Conservation (phyloP, 2,329 filamentous ascomycete species). For the Chaetomiaceae sp. region DNA sequence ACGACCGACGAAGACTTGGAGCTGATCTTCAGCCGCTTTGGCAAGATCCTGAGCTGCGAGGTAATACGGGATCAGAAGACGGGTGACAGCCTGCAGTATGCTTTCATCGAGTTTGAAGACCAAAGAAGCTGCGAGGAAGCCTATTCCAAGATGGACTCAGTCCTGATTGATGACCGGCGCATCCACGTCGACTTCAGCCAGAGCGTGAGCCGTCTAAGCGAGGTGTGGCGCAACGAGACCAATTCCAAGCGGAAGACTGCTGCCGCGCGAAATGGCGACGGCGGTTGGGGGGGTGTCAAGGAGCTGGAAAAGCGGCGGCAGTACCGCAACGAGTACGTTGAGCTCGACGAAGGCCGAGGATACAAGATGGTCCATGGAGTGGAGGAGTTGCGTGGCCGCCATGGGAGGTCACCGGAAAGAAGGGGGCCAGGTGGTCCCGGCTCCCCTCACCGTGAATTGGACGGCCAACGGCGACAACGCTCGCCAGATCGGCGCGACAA, state of each 20-base stretch:
- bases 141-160: slow-evolving; percentile 98
- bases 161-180: slow-evolving; percentile 91
- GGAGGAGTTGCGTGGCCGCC: slow-evolving; percentile 54
- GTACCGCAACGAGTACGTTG: slow-evolving; percentile 64
- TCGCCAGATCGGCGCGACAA: slow-evolving; percentile 9
- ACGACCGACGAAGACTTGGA: slow-evolving; percentile 92
- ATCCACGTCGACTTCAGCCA: slow-evolving; percentile 99
- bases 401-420: slow-evolving; percentile 33
- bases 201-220: slow-evolving; percentile 80
- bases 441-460: not conserved
- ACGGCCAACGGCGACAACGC: slow-evolving; percentile 3
- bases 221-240: slow-evolving; percentile 80
- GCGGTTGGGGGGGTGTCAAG: slow-evolving; percentile 86
- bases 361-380: slow-evolving; percentile 82
- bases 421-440: slow-evolving; percentile 19
- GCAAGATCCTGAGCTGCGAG: slow-evolving; percentile 90
- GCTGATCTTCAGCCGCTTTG: slow-evolving; percentile 94
- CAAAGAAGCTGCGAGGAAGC: slow-evolving; percentile 90
- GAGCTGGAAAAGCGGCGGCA: slow-evolving; percentile 86
- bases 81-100: slow-evolving; percentile 91
- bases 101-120: slow-evolving; percentile 94
- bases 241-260: slow-evolving; percentile 65
- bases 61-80: slow-evolving; percentile 92
- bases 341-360: slow-evolving; percentile 35
- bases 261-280: slow-evolving; percentile 46